A percentile compares a stretch with the other conserved stretches of the same genome.
These are phyloP conservation scores for Colletotrichum coccodes DNA, from an alignment of 2,329 filamentous ascomycete genomes.

Conservation along the genomic window DNA sequence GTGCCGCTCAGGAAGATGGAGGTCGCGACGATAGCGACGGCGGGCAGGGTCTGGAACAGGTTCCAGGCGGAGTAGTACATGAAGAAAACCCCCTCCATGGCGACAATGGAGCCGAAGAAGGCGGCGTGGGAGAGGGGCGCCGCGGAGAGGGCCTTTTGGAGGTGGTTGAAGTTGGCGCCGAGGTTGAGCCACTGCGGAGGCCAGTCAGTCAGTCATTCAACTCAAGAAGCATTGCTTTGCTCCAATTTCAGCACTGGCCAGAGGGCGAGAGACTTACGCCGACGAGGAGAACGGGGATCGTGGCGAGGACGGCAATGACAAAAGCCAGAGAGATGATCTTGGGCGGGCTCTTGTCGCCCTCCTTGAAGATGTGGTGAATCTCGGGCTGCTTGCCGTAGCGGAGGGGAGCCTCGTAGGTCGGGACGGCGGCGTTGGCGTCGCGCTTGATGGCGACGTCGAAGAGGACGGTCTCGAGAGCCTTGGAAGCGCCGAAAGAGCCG, in stretches of 20 bases:
- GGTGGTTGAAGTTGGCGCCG: conserved; percentile 85
- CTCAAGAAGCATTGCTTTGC: neutral
- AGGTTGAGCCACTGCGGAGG: conserved; percentile 76
- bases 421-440: conserved; percentile 69
- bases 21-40: conserved; percentile 72
- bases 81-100: conserved; percentile 93
- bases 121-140: conserved; percentile 84
- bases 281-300: conserved; percentile 78
- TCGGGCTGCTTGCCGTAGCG: conserved; percentile 87
- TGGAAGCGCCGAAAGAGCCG: conserved; percentile 83
- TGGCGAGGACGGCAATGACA: conserved; percentile 74
- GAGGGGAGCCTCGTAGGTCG: conserved; percentile 72
- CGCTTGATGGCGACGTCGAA: conserved; percentile 78
- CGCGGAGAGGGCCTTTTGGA: conserved; percentile 77
- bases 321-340: conserved; percentile 84
- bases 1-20: conserved; percentile 88
- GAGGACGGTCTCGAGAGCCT: conserved; percentile 72
- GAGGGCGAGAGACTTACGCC: conserved; percentile 64
- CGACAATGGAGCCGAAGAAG: conserved; percentile 88
- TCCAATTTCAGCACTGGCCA: neutral
- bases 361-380: conserved; percentile 91
- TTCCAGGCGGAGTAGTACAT: conserved; percentile 94
- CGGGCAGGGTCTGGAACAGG: conserved; percentile 87
- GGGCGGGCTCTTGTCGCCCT: conserved; percentile 83
- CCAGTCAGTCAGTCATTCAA: conserved; percentile 37